phyloP scores from a whole-genome alignment of 2,329 filamentous ascomycete species.

The Pseudogymnoascus sp. region DNA sequence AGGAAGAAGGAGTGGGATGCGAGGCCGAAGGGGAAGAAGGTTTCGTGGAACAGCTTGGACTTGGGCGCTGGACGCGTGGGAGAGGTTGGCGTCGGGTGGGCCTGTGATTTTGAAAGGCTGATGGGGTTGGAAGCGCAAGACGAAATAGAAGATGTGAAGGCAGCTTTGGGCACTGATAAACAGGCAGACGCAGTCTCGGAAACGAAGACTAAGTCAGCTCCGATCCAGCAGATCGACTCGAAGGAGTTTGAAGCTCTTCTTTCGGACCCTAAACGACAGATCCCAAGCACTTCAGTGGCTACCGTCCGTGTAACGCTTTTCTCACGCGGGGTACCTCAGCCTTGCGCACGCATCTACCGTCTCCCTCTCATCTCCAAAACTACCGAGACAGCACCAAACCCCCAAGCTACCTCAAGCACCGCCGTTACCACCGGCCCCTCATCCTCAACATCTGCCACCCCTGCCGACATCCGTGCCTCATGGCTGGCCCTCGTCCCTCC shows the following conservation, averaged over 20 bases:
- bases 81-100: conserved; percentile 74
- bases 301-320: conserved; percentile 61
- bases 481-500: conserved; percentile 58
- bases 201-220: background rate
- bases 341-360: conserved; percentile 78
- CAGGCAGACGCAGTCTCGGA: background rate
- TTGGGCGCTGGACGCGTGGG: conserved; percentile 68
- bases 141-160: background rate
- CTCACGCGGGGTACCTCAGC: conserved; percentile 59
- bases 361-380: conserved; percentile 44
- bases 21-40: conserved; percentile 72
- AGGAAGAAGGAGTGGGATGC: conserved; percentile 62
- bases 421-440: conserved; percentile 25
- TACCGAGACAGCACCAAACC: conserved; percentile 30
- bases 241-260: conserved; percentile 20
- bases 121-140: conserved; percentile 29
- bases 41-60: conserved; percentile 66
- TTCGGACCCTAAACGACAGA: conserved; percentile 19
- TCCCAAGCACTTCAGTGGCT: conserved; percentile 36
- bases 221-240: conserved; percentile 16
- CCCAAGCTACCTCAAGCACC: conserved; percentile 39
- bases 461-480: conserved; percentile 50
- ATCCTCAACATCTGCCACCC: conserved; percentile 24
- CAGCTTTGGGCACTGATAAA: conserved; percentile 11
- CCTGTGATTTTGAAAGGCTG: conserved; percentile 75